Conservation (phyloP, 257 asterid genomes). For the Jacaranda copaia region DNA sequence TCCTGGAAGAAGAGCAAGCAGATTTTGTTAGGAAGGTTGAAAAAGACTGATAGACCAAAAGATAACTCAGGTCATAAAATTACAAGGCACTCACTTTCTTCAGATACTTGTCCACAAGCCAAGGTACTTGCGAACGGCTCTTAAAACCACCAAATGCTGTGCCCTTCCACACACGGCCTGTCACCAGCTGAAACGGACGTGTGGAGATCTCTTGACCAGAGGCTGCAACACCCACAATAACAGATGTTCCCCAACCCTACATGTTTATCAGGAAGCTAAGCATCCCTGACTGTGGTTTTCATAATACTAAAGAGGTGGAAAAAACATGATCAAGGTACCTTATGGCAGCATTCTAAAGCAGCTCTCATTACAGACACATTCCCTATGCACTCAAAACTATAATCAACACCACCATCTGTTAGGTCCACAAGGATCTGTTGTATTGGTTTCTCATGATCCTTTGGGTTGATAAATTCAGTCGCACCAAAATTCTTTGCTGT, state of each 20-base stretch:
- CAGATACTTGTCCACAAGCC: conserved; percentile 92
- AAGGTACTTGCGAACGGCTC: conserved; percentile 97
- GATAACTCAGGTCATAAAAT: not conserved
- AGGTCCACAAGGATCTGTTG: conserved; percentile 91
- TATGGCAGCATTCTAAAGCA: conserved; percentile 98
- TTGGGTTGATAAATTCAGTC: conserved; percentile 95
- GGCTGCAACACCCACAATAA: conserved; percentile 99
- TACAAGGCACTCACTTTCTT: conserved; percentile 65
- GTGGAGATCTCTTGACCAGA: conserved; percentile 98
- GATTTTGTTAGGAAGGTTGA: not conserved
- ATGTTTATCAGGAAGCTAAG: conserved; percentile 30
- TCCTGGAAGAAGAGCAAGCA: conserved; percentile 56
- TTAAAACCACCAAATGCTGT: conserved; percentile 98
- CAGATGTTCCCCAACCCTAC: conserved; percentile 99
- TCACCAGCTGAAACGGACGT: conserved; percentile 97
- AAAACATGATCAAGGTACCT: conserved; percentile 54
- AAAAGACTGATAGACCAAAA: not conserved
- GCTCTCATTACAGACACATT: conserved; percentile 92
- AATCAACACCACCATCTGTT: conserved; percentile 98
- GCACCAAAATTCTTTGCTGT: conserved; percentile 92
- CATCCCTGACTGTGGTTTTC: conserved; percentile 2
- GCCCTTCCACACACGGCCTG: conserved; percentile 99
- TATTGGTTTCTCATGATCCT: conserved; percentile 91
- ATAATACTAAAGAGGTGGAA: not conserved
- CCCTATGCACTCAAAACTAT: conserved; percentile 98